These are phyloP conservation scores for Borovskyia barvae DNA, from an alignment of 208 protist species.

Conservation along the genomic window DNA sequence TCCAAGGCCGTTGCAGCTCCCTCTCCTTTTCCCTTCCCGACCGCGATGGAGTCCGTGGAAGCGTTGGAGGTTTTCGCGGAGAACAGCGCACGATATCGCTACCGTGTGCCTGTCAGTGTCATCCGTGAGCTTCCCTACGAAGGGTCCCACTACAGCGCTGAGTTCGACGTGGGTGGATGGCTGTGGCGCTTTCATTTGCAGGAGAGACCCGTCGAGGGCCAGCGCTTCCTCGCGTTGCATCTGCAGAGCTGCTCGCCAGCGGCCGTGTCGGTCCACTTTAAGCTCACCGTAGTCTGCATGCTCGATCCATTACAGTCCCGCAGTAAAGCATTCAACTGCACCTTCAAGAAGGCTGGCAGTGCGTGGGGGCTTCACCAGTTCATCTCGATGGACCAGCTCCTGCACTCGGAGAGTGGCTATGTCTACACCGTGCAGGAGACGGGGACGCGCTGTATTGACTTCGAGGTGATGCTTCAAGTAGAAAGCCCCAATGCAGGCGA, in stretches of 20 bases:
- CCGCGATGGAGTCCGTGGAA: slow-evolving; percentile 56
- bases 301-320: slow-evolving; percentile 60
- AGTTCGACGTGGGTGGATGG: slow-evolving; percentile 78
- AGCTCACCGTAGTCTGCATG: slow-evolving; percentile 62
- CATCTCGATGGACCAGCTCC: slow-evolving; percentile 52
- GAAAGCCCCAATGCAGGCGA: slow-evolving; percentile 18
- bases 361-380: slow-evolving; percentile 91
- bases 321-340: slow-evolving; percentile 83
- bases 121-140: slow-evolving; percentile 63
- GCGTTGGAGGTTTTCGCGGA: slow-evolving; percentile 65
- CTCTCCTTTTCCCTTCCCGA: slow-evolving; percentile 5
- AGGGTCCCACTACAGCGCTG: slow-evolving; percentile 65
- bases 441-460: slow-evolving; percentile 59
- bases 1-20: too few relatives aligned
- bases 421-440: slow-evolving; percentile 68
- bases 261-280: slow-evolving; percentile 63
- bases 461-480: slow-evolving; percentile 76
- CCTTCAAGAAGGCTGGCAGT: slow-evolving; percentile 76
- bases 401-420: slow-evolving; percentile 57
- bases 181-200: slow-evolving; percentile 86
- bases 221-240: slow-evolving; percentile 75
- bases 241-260: slow-evolving; percentile 74
- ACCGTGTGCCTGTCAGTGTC: slow-evolving; percentile 71
- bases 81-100: slow-evolving; percentile 68
- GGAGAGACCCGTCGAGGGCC: slow-evolving; percentile 45